These are phyloP conservation scores for Umbellularia californica DNA, from an alignment of 164 flowering plant species.

Conservation along the genomic window DNA sequence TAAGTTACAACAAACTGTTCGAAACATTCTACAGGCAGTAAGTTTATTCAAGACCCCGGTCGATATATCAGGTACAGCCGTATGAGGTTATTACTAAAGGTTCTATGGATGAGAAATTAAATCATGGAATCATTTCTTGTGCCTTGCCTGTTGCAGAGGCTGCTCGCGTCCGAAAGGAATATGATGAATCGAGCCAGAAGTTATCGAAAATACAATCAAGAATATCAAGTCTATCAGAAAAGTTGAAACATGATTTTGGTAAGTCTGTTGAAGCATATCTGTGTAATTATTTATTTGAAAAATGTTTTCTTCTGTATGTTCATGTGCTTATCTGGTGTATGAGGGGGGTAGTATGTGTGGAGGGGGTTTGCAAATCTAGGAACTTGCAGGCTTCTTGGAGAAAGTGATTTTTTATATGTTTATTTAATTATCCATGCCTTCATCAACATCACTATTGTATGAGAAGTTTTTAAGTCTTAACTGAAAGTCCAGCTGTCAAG, in stretches of 20 bases:
- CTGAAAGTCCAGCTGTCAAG: no score
- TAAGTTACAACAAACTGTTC: conserved; percentile 73
- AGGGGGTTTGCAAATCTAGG: not conserved
- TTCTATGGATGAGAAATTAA: not conserved
- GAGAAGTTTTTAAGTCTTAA: no score
- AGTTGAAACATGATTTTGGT: conserved; percentile 87
- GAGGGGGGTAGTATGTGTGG: not conserved
- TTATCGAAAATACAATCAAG: conserved; percentile 80
- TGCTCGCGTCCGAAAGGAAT: conserved; percentile 79
- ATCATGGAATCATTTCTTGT: conserved; percentile 1
- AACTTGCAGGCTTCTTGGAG: not conserved
- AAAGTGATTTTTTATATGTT: not conserved
- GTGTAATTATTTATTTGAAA: not conserved
- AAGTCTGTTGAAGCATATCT: conserved; percentile 17
- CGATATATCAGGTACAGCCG: conserved; percentile 57
- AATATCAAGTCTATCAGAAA: conserved; percentile 72
- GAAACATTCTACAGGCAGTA: conserved; percentile 57
- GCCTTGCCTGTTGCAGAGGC: conserved; percentile 53
- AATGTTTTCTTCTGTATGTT: not conserved
- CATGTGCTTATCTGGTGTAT: not conserved
- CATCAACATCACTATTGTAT: no score
- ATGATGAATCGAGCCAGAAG: conserved; percentile 75
- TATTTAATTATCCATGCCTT: no score
- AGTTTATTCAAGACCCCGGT: conserved; percentile 72
- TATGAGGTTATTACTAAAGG: not conserved